These are phyloP conservation scores for Fusarium poae DNA, from an alignment of 2,329 filamentous ascomycete genomes.

Conservation along the genomic window DNA sequence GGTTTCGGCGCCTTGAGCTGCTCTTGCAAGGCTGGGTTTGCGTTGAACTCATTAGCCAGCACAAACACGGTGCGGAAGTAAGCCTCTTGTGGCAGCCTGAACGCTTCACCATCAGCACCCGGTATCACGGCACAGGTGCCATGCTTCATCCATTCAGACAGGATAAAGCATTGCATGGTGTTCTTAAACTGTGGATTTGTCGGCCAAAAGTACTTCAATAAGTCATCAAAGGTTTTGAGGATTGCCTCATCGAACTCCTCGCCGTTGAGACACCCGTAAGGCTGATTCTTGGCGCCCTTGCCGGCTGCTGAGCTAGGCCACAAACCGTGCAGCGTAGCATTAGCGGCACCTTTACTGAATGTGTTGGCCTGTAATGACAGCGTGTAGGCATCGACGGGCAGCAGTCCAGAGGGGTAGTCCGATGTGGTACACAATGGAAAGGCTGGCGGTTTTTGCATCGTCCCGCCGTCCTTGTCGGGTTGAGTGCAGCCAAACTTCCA, in stretches of 20 bases:
- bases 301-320: not conserved
- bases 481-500: not conserved
- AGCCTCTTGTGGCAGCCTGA: not conserved
- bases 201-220: constrained; percentile 2
- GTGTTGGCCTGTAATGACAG: not conserved
- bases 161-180: constrained; percentile 12
- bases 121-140: constrained; percentile 8
- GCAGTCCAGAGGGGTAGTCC: not conserved
- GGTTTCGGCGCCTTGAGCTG: not conserved
- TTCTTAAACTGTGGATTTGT: constrained; percentile 7
- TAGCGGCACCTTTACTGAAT: rapidly evolving
- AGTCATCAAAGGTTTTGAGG: not conserved
- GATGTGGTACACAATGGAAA: not conserved
- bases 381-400: not conserved
- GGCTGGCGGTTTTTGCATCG: not conserved
- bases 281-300: not conserved
- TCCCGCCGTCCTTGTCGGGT: not conserved
- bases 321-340: not conserved
- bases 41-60: not conserved
- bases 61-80: constrained; percentile 14
- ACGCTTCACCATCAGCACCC: not conserved
- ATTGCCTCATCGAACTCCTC: constrained; percentile 5
- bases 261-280: not conserved
- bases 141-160: constrained; percentile 13
- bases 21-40: not conserved